Base-by-base conservation (phyloP, 148 eudicot species). In the Rhododendron vialii region DNA sequence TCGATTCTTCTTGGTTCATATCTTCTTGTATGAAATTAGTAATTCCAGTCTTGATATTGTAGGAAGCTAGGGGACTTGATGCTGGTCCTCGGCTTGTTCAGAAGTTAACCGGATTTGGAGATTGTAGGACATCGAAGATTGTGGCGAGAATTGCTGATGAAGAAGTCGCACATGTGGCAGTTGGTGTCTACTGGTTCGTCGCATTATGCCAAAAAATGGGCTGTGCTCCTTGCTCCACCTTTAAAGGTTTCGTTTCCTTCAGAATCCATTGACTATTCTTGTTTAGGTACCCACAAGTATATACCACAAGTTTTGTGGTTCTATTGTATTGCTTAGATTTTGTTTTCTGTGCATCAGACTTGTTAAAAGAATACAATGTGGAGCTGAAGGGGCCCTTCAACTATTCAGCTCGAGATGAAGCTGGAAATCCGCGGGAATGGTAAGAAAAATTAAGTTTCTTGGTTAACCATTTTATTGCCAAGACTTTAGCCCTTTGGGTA, bases 51-150 rank as follows among this genome's bases (percentile, higher is more conserved):
- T 26, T 82, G 73, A 50, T 75, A 33, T 3, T 85, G 26, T 82
- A 96, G 99, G 99, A 96, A 89, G 99, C 99, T 47, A 93, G 99
- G 82, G 99, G 99, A 78, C 98, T 96, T 81, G 99, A 96, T 93
- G 99, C 99, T 61, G 99, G 99, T 78, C 99, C 99, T 47, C 89
- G 98, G 55, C 94, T 96, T 82, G 98, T 95, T 88, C 90, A 95
- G 78, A 95, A 90, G 82, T 73, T 96, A 88, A 79, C 92, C 43
- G 98, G 99, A n/a, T 95, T 91, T 89, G 99, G 99, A 87, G 99
- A 96, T 89, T 85, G 84, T 53, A 87, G 93, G 83, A 94, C 99
- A 80, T 93, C 99, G 17, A 92, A 87, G 81, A 92, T 96, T 84
- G 99, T 96, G 87, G 92, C 92, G 50, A 92, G 85, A 87, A 96